A percentile compares a stretch with the other conserved stretches of the same genome.
phyloP scores from a whole-genome alignment of 2,329 filamentous ascomycete species.

The Exophiala spinifera region DNA sequence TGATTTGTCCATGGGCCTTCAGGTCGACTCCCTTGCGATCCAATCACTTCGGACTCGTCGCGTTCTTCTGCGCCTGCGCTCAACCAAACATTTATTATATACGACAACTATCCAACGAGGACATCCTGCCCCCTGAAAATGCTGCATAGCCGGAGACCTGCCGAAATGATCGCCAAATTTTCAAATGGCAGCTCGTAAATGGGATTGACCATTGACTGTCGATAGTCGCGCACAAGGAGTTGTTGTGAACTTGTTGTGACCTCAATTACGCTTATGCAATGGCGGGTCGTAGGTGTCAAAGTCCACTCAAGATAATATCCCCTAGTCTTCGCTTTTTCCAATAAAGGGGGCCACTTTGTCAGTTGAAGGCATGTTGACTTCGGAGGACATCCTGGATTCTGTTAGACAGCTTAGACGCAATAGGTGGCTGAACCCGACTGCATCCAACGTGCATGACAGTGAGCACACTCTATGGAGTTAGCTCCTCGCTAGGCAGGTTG shows the following conservation, averaged over 20 bases:
- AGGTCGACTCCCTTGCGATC: too few relatives aligned
- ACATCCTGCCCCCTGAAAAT: neutral
- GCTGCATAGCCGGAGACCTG: neutral
- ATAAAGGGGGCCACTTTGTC: constrained; percentile 13
- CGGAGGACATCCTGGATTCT: constrained; percentile 12
- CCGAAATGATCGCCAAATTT: neutral
- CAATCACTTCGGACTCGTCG: neutral
- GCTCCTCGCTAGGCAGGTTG: neutral
- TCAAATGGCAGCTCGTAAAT: neutral
- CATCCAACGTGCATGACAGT: neutral
- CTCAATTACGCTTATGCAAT: constrained; percentile 21
- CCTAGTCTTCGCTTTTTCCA: constrained; percentile 8
- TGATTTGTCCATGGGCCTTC: constrained; percentile 5
- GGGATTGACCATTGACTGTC: neutral
- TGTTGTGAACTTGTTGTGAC: constrained; percentile 3
- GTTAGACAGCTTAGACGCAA: constrained; percentile 2
- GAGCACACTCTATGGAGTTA: too few relatives aligned
- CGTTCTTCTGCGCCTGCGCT: neutral
- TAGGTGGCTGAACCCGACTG: neutral
- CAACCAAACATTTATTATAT: neutral
- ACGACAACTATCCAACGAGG: neutral
- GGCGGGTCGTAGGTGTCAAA: constrained; percentile 9
- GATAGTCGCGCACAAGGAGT: neutral
- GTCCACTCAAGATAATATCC: constrained; percentile 9
- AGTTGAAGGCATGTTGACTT: constrained; percentile 4